Evolutionary conservation across 2,329 filamentous ascomycete species (phyloP), one percentile per base, ranked within the genome.

Genomic region (Penicillium brevicompactum): DNA sequence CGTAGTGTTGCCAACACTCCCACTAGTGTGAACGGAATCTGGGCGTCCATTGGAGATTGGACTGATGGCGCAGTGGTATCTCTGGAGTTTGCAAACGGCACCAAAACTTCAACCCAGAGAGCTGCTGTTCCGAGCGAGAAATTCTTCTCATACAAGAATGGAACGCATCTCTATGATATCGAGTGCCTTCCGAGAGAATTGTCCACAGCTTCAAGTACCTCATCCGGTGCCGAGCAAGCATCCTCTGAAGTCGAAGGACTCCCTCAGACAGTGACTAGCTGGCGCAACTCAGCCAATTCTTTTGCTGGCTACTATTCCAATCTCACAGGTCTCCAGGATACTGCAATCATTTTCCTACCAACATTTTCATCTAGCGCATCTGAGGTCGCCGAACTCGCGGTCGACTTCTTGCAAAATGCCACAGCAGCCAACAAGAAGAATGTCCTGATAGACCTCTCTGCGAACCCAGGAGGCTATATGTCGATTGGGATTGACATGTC

Each of bases 371-470:
- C 59, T 5, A 58, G 32, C 3, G 56, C 66, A 8, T 16, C 38
- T 7, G 55, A 64, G 14, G 59, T 67, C 18, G 62, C 62, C 7
- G 49, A 61, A 21, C 34, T 63, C 11, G 58, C 61, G 2, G 56
- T 59, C 27, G 50, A 68, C 10, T 70, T 70, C 49, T 34, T 71
- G 18, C 52, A 60, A 6, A 67, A 69, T 34, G 67, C 63, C 50
- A 65, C 62, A 13, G 47, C 49, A 2, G 73, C 74, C 2, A 76
- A 78, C 2, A 86, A 85, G 66, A 82, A 75, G n/a, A 86, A 83
- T 67, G 74, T 90, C 5, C 77, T 90, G 30, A 82, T 90, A 55
- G 87, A 90, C 59, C 65, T 89, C 6, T 79, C 82, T 4, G 78
- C 75, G 2, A 90, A 90, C 59, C 76, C 75, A 0, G 87, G 87